These are phyloP conservation scores for Trifolium dubium DNA, from an alignment of 306 rosid genomes.

Conservation along the genomic window DNA sequence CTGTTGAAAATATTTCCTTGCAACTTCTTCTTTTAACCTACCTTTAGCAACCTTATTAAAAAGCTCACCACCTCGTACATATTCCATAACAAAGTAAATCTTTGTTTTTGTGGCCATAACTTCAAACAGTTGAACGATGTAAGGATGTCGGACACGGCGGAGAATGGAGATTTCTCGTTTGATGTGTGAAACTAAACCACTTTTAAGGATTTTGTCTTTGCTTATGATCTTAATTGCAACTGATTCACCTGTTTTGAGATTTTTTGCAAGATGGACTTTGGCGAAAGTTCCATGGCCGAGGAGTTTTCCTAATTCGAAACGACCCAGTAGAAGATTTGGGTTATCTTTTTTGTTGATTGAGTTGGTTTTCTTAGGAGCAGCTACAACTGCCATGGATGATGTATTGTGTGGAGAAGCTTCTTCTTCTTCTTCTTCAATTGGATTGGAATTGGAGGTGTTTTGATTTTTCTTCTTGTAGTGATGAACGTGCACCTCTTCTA, in stretches of 20 bases:
- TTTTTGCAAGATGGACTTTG: slow-evolving; percentile 61
- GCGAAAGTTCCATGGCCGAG: slow-evolving; percentile 72
- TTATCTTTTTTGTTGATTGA: slow-evolving; percentile 28
- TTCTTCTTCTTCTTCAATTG: neutral
- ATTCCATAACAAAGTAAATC: slow-evolving; percentile 73
- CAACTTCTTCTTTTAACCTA: slow-evolving; percentile 51
- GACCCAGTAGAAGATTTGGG: slow-evolving; percentile 37
- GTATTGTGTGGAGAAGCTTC: no score
- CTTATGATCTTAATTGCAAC: slow-evolving; percentile 64
- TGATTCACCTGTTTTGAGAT: slow-evolving; percentile 50
- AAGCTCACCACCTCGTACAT: slow-evolving; percentile 63
- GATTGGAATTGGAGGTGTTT: neutral
- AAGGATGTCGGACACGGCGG: slow-evolving; percentile 69
- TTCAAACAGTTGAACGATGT: slow-evolving; percentile 65
- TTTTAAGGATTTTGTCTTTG: slow-evolving; percentile 56
- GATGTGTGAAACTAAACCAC: slow-evolving; percentile 55
- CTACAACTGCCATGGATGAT: slow-evolving; percentile 39
- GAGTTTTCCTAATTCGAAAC: slow-evolving; percentile 57
- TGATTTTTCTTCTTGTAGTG: neutral
- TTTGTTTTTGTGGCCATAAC: slow-evolving; percentile 69
- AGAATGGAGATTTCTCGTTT: slow-evolving; percentile 69
- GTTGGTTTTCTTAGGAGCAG: slow-evolving; percentile 1
- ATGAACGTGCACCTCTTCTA: no score
- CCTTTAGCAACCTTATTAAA: slow-evolving; percentile 63
- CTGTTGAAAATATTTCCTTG: slow-evolving; percentile 66